A percentile compares a stretch with the other conserved stretches of the same genome.
Conservation (phyloP, 2,329 filamentous ascomycete species). For the Leptodontidium sp. region DNA sequence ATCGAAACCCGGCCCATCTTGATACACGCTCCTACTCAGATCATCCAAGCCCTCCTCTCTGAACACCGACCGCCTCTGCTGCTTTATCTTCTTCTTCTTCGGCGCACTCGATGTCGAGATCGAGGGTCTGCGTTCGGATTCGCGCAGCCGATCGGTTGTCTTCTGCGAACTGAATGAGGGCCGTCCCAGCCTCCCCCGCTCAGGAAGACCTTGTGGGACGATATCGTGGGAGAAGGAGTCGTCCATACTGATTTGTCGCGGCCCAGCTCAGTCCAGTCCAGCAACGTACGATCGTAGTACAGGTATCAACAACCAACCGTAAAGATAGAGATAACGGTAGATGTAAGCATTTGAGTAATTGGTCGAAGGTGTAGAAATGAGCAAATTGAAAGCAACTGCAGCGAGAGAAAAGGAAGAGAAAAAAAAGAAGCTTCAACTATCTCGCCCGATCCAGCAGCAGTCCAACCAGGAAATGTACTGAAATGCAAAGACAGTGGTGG, state of each 20-base stretch:
- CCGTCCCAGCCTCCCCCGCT: constrained; percentile 31
- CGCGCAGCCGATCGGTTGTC: constrained; percentile 39
- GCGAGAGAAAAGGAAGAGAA: neutral
- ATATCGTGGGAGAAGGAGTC: constrained; percentile 14
- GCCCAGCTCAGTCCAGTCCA: neutral
- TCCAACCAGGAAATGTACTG: neutral
- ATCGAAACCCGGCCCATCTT: constrained; percentile 15
- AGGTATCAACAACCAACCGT: neutral
- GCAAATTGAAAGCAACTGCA: neutral
- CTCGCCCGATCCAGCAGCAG: constrained; percentile 3
- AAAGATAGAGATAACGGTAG: neutral
- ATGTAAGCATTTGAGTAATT: constrained; percentile 1
- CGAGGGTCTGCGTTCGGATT: constrained; percentile 32
- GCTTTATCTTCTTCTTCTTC: constrained; percentile 35
- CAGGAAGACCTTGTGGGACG: constrained; percentile 5
- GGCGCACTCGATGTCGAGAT: constrained; percentile 1
- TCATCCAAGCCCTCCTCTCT: constrained; percentile 44
- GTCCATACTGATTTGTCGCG: neutral
- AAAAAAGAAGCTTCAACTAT: neutral
- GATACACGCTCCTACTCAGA: constrained; percentile 35
- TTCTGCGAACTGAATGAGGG: constrained; percentile 39
- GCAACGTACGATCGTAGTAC: neutral
- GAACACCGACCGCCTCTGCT: constrained; percentile 36
- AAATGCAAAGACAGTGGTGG: neutral
- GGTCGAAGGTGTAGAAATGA: neutral